Evolutionary conservation across 495 filamentous ascomycete genomes (phyloP).

Genomic region (Podospora pseudoanserina): DNA sequence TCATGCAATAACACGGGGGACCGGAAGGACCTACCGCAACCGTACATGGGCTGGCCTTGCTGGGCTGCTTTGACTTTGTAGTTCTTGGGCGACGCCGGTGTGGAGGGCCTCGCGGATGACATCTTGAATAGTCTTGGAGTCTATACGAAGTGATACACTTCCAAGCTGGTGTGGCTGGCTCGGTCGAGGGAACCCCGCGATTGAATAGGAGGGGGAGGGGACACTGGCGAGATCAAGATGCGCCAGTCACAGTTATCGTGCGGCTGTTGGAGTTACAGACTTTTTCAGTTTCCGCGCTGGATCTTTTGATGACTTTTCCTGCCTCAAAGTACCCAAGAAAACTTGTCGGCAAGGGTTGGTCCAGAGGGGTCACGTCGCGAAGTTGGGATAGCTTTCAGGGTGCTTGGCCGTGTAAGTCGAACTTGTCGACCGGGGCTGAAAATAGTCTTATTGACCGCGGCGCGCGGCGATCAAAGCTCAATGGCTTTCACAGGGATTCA

Average conservation of each 20-base stretch:
- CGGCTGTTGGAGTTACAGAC: background rate
- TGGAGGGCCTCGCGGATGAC: conserved; percentile 41
- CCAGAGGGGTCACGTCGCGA: background rate
- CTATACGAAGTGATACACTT: background rate
- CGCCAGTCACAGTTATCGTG: background rate
- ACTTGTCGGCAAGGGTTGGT: background rate
- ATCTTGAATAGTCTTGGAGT: conserved; percentile 22
- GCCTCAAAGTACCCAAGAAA: background rate
- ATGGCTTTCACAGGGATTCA: background rate
- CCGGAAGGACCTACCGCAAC: conserved; percentile 46
- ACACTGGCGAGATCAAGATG: background rate
- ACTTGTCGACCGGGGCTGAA: background rate
- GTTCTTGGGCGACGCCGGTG: conserved; percentile 52
- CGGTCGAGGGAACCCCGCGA: background rate
- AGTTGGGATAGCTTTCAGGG: background rate
- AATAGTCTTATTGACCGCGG: background rate
- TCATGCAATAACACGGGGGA: background rate
- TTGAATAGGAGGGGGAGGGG: background rate
- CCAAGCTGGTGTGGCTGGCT: background rate
- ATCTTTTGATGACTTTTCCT: background rate
- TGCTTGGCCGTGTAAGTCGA: background rate
- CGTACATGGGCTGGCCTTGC: conserved; percentile 50
- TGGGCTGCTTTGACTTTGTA: conserved; percentile 49
- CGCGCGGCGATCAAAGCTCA: background rate
- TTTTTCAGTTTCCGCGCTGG: background rate